These are phyloP conservation scores for Neurospora sublineolata DNA, from an alignment of 495 filamentous ascomycete genomes.

Conservation along the genomic window DNA sequence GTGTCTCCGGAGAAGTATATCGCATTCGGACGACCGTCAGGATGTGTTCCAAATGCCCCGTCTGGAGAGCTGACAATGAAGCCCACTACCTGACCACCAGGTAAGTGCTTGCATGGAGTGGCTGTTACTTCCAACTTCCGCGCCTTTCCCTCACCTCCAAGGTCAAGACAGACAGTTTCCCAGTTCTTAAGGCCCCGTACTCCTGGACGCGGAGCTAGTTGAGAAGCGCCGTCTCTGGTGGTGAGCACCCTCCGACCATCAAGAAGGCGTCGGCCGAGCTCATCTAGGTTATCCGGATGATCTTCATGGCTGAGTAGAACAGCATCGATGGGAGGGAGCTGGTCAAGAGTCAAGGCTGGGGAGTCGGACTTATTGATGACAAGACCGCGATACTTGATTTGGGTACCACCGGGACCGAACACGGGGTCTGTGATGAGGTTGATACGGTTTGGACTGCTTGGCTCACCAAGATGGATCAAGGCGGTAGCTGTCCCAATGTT, in stretches of 20 bases:
- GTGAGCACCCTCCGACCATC: slow-evolving; percentile 40
- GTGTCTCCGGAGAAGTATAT: slow-evolving; percentile 48
- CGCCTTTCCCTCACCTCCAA: slow-evolving; percentile 5
- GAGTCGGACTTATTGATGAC: slow-evolving; percentile 21
- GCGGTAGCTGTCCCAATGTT: slow-evolving; percentile 44
- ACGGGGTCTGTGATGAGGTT: slow-evolving; percentile 44
- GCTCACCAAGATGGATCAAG: slow-evolving; percentile 29
- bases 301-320: slow-evolving; percentile 46
- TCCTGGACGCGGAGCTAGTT: slow-evolving; percentile 30
- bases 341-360: slow-evolving; percentile 25
- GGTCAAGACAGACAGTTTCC: slow-evolving; percentile 10
- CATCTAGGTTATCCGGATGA: slow-evolving; percentile 44
- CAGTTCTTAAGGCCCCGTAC: slow-evolving; percentile 29
- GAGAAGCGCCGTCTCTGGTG: slow-evolving; percentile 36
- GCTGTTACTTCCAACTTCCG: slow-evolving; percentile 38
- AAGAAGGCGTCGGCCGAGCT: slow-evolving; percentile 27
- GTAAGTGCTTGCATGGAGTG: slow-evolving; percentile 36
- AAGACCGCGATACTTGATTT: slow-evolving; percentile 21
- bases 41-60: slow-evolving; percentile 25
- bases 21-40: slow-evolving; percentile 34
- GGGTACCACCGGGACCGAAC: slow-evolving; percentile 35
- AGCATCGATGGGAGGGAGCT: slow-evolving; percentile 39
- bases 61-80: slow-evolving; percentile 29
- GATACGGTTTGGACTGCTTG: slow-evolving; percentile 17
- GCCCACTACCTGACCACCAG: slow-evolving; percentile 37